These are phyloP conservation scores for Cyberlindnera mississippiensis DNA, from an alignment of 805 yeast species.

Conservation along the genomic window DNA sequence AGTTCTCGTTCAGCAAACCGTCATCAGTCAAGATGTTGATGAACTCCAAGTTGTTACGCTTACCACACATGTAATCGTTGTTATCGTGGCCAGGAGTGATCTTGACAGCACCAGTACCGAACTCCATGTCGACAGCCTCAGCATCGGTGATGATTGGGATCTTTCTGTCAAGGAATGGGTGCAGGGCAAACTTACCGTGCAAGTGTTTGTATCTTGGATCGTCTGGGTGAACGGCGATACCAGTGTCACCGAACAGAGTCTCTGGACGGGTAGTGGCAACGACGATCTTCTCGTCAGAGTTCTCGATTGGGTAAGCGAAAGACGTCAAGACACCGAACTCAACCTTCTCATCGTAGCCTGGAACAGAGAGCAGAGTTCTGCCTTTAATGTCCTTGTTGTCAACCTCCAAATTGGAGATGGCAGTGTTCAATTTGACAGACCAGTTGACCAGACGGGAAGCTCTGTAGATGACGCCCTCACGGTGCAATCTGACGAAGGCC, in stretches of 20 bases:
- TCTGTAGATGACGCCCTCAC: conserved; percentile 93
- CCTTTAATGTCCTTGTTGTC: conserved; percentile 88
- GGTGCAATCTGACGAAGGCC: conserved; percentile 87
- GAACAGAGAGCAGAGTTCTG: conserved; percentile 75
- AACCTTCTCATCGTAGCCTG: conserved; percentile 83
- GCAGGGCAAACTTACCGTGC: conserved; percentile 88
- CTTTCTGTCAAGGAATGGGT: conserved; percentile 83
- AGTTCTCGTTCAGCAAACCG: conserved; percentile 83
- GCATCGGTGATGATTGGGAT: conserved; percentile 86
- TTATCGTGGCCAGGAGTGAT: conserved; percentile 98
- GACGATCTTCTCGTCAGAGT: conserved; percentile 76
- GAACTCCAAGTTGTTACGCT: conserved; percentile 84
- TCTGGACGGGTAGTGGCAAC: conserved; percentile 99
- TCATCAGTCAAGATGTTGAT: conserved; percentile 90
- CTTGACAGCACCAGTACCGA: conserved; percentile 99
- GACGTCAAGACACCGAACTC: conserved; percentile 98
- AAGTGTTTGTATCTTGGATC: conserved; percentile 90
- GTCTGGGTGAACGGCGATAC: conserved; percentile 94
- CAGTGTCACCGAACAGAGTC: conserved; percentile 97
- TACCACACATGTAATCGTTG: conserved; percentile 96
- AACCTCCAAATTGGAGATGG: conserved; percentile 93
- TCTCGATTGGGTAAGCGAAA: conserved; percentile 85
- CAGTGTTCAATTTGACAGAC: conserved; percentile 93
- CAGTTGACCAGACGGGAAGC: conserved; percentile 92
- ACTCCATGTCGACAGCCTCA: conserved; percentile 98